phyloP scores from a whole-genome alignment of 495 filamentous ascomycete genomes.

The Neurospora sp. region DNA sequence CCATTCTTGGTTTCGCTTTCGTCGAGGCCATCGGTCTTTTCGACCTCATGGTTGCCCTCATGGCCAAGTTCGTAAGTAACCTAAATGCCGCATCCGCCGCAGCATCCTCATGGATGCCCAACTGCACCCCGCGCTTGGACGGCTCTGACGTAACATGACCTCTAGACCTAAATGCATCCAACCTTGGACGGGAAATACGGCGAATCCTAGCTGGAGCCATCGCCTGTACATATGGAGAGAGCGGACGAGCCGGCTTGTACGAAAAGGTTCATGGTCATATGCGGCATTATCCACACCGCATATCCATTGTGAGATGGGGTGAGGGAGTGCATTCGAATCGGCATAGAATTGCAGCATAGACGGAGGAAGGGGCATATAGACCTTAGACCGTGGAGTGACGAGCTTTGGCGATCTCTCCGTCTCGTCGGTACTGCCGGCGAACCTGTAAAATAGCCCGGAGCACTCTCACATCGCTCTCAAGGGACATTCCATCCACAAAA shows the following conservation, averaged over 20 bases:
- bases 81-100: not conserved
- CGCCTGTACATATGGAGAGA: constrained; percentile 22
- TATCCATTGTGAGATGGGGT: constrained; percentile 12
- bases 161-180: constrained; percentile 21
- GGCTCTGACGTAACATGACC: constrained; percentile 2
- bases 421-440: constrained; percentile 22
- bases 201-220: constrained; percentile 15
- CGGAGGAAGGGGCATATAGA: constrained; percentile 22
- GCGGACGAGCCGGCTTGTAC: constrained; percentile 17
- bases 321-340: constrained; percentile 22
- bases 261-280: constrained; percentile 16
- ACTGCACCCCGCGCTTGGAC: not conserved
- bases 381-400: constrained; percentile 24
- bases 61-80: constrained; percentile 60
- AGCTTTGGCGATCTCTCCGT: constrained; percentile 20
- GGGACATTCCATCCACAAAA: constrained; percentile 20
- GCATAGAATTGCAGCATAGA: constrained; percentile 29
- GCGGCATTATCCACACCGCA: constrained; percentile 14
- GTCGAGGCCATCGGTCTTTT: constrained; percentile 89
- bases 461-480: constrained; percentile 15
- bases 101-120: not conserved
- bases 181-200: constrained; percentile 9
- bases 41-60: constrained; percentile 87
- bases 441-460: constrained; percentile 23
- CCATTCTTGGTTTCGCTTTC: constrained; percentile 90